phyloP scores from a whole-genome alignment of 1,139 yeast species.

The Candida sp. region DNA sequence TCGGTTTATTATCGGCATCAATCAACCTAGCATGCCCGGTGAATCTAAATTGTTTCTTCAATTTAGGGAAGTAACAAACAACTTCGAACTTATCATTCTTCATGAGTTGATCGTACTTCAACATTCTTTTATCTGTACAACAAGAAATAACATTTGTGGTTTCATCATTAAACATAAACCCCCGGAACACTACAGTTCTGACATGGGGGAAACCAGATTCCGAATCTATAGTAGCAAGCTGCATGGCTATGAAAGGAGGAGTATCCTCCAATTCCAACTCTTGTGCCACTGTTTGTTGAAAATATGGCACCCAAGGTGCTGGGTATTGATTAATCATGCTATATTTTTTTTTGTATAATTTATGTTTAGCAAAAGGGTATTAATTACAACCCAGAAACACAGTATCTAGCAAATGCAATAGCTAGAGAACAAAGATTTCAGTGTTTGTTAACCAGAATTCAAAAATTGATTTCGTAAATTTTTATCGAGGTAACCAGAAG shows the following conservation, averaged over 20 bases:
- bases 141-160: slow-evolving; percentile 66
- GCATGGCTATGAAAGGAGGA: slow-evolving; percentile 56
- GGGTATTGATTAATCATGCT: slow-evolving; percentile 7
- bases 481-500: no score
- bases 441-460: no score
- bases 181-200: slow-evolving; percentile 71
- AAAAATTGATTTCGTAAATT: no score
- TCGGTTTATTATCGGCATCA: slow-evolving; percentile 31
- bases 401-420: no score
- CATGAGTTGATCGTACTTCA: slow-evolving; percentile 53
- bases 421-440: no score
- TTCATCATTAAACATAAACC: slow-evolving; percentile 70
- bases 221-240: slow-evolving; percentile 63
- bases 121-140: slow-evolving; percentile 71
- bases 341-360: no score
- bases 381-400: no score
- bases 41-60: slow-evolving; percentile 68
- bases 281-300: slow-evolving; percentile 8
- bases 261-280: slow-evolving; percentile 14
- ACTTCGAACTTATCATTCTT: slow-evolving; percentile 63
- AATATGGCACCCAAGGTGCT: slow-evolving; percentile 13
- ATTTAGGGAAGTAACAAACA: slow-evolving; percentile 64
- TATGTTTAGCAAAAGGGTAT: no score
- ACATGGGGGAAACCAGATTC: slow-evolving; percentile 54
- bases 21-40: slow-evolving; percentile 60